Base-by-base conservation (phyloP, 768 basidiomycete species). In the Naganishia randhawae region DNA sequence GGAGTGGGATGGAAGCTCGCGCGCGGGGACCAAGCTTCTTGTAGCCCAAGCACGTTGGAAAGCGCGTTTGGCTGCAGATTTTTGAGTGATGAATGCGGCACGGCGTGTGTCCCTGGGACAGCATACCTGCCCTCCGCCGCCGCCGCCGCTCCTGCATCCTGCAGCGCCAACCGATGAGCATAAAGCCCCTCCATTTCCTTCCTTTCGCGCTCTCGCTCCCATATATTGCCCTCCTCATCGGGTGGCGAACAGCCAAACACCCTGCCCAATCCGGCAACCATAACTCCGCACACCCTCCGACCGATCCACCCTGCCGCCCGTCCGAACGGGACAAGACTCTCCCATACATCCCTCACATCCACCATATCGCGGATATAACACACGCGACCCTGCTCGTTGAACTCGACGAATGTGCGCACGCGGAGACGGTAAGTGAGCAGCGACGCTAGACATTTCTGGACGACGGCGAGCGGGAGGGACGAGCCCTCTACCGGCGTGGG, bases 341-440 rank as follows among this genome's bases (percentile, higher is more conserved):
- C 70, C 42, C 42, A 63, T 3, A 67, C 29, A 35, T 71, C 70
- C 25, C 70, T 39, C 19, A 71, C n/a, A 63, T 71, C 70, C 27
- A 71, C 50, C 25, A 67, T 9, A 31, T 71, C 70, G 29, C 70
- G 67, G 3, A 71, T 55, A 42, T 68, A 71, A 16, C 42, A 32
- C 17, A 71, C 61, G 35, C 65, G 55, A 11, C 70, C 70, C 5
- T 51, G 45, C 31, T 68, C 66, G 37, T 71, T 68, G 63, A 71
- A 71, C 22, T 68, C 62, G 25, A 71, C 67, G 27, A 68, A 25
- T 33, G 70, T 71, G 25, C 37, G 33, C 22, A 71, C 25, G 41
- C 54, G 66, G 3, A 71, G 45, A 11, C 50, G 50, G 70, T 53
- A 66, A 22, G 62, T 61, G 1, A 71, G 31, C 51, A 66, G 3